Evolutionary conservation across 352 stramenopile species (phyloP).

Genomic region (Aphanomyces euteiches): DNA sequence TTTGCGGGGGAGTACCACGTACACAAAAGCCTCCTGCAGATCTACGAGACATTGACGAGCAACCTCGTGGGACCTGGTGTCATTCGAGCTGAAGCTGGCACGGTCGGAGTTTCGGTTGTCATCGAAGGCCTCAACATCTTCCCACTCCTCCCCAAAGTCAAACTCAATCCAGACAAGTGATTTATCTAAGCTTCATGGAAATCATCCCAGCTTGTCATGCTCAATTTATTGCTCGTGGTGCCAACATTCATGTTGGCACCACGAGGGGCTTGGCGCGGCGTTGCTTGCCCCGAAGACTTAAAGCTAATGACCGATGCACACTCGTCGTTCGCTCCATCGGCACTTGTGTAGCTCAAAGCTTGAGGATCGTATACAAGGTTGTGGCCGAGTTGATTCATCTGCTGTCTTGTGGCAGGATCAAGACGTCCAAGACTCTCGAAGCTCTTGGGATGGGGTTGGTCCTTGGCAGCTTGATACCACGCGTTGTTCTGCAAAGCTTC

Average conservation of each 20-base stretch:
- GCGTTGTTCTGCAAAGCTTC: slow-evolving; percentile 14
- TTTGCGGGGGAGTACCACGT: slow-evolving; percentile 37
- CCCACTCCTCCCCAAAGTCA: slow-evolving; percentile 49
- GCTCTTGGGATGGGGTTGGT: not conserved
- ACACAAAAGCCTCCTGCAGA: slow-evolving; percentile 52
- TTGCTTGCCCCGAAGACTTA: not conserved
- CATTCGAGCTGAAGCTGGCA: slow-evolving; percentile 57
- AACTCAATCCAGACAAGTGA: slow-evolving; percentile 11
- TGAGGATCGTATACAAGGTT: slow-evolving; percentile 9
- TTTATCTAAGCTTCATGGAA: not conserved
- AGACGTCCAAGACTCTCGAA: slow-evolving; percentile 4
- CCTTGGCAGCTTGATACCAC: slow-evolving; percentile 18
- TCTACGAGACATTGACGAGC: slow-evolving; percentile 51
- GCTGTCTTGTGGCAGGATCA: not conserved
- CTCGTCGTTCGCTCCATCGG: not conserved
- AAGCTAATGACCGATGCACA: slow-evolving; percentile 4
- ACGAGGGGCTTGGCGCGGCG: not conserved
- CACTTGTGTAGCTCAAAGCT: slow-evolving; percentile 1
- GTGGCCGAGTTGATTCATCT: slow-evolving; percentile 2
- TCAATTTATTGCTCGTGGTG: not conserved
- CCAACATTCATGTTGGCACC: not conserved
- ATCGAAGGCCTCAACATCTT: slow-evolving; percentile 69
- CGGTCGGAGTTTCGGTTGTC: slow-evolving; percentile 52
- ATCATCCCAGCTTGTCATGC: slow-evolving; percentile 19
- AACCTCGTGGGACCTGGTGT: slow-evolving; percentile 52